Conservation (phyloP, 2,329 filamentous ascomycete species). For the Colletotrichum falcatum region DNA sequence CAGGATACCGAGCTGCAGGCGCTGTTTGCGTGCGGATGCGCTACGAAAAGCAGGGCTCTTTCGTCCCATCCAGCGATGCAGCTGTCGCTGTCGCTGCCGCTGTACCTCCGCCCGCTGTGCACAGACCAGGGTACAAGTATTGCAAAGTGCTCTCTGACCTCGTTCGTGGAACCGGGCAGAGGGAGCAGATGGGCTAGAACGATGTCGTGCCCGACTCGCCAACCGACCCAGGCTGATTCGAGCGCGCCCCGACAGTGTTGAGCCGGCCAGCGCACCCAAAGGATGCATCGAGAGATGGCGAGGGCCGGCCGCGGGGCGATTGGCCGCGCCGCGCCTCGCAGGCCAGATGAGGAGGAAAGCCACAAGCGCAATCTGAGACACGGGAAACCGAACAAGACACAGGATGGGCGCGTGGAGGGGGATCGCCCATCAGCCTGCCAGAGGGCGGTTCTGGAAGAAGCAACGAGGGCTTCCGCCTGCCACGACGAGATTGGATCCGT, state of each 20-base stretch:
- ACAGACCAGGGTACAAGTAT: conserved; percentile 32
- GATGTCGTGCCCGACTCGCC: conserved; percentile 28
- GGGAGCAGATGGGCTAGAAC: conserved; percentile 22
- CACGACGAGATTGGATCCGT: conserved; percentile 19
- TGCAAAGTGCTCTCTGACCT: conserved; percentile 26
- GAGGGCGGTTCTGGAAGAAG: conserved; percentile 24
- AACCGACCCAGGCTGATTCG: conserved; percentile 25
- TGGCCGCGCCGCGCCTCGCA: conserved; percentile 17
- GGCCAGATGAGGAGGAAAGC: conserved; percentile 32
- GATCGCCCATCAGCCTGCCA: conserved; percentile 30
- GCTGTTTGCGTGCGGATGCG: too few species aligned
- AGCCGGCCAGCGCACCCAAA: neutral
- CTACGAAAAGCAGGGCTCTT: conserved; percentile 21
- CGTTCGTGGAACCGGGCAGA: conserved; percentile 23
- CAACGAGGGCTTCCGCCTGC: conserved; percentile 29
- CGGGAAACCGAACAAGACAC: conserved; percentile 28
- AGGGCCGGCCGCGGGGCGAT: conserved; percentile 31
- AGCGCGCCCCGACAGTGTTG: conserved; percentile 13
- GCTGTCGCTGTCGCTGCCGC: conserved; percentile 5
- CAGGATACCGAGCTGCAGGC: conserved; percentile 4
- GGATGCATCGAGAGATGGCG: conserved; percentile 13
- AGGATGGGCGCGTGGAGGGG: conserved; percentile 23
- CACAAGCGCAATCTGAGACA: conserved; percentile 32
- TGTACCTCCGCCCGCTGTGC: conserved; percentile 33
- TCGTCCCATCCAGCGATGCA: conserved; percentile 31